Evolutionary conservation across 2,329 filamentous ascomycete species (phyloP).

Genomic region (Monosporascus sp.): DNA sequence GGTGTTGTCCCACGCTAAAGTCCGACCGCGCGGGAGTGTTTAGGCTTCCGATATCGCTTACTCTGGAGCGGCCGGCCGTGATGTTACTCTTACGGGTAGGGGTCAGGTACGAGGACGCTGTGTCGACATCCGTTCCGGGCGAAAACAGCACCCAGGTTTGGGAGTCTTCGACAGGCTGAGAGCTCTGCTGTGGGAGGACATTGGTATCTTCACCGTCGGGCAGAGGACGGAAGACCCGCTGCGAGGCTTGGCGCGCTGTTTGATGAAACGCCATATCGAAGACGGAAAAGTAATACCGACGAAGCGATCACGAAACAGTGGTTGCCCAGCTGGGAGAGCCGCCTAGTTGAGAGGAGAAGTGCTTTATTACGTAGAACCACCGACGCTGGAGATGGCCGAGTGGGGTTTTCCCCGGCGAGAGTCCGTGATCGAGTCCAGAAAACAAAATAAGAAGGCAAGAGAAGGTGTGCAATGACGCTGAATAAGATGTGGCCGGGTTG

Average conservation of each 20-base stretch:
- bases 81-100: constrained; percentile 61
- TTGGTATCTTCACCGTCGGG: constrained; percentile 34
- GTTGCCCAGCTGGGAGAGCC: constrained; percentile 12
- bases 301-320: constrained; percentile 17
- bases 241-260: constrained; percentile 46
- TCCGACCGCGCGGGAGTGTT: constrained; percentile 61
- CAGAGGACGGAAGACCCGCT: constrained; percentile 38
- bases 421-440: not conserved
- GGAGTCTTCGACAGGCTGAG: constrained; percentile 56
- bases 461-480: not conserved
- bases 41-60: constrained; percentile 77
- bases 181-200: constrained; percentile 23
- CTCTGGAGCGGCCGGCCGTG: constrained; percentile 62
- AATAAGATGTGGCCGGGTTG: not conserved
- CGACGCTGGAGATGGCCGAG: not conserved
- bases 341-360: not conserved
- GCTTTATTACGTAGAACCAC: too few species aligned
- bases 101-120: constrained; percentile 62
- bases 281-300: constrained; percentile 14
- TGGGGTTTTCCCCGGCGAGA: not conserved
- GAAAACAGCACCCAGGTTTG: constrained; percentile 98
- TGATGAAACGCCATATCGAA: constrained; percentile 54
- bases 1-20: constrained; percentile 38
- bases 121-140: constrained; percentile 55
- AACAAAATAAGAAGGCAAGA: not conserved